Evolutionary conservation across 805 yeast species (phyloP).

Genomic region (Spathaspora arborariae): DNA sequence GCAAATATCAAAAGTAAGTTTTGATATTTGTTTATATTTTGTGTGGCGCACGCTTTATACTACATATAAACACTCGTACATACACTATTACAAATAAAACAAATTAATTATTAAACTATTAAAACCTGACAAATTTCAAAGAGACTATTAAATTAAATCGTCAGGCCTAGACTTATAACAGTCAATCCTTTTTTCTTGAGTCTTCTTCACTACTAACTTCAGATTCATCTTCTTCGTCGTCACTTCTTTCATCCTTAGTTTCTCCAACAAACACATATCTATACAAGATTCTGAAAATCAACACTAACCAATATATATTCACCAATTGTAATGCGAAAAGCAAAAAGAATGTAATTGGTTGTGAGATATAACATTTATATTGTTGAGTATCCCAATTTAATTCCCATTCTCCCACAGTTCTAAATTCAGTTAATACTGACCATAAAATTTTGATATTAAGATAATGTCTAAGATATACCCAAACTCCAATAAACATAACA

Average conservation of each 20-base stretch:
- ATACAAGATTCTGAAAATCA: slow-evolving; percentile 73
- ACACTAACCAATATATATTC: slow-evolving; percentile 81
- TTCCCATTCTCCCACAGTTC: slow-evolving; percentile 75
- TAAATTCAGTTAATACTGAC: slow-evolving; percentile 83
- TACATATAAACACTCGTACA: too few relatives aligned
- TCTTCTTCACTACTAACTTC: slow-evolving; percentile 11
- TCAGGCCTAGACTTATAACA: too few relatives aligned
- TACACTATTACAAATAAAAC: too few relatives aligned
- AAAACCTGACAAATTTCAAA: too few relatives aligned
- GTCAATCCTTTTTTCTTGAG: slow-evolving; percentile 5
- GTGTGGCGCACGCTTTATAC: not conserved
- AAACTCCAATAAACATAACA: slow-evolving; percentile 58
- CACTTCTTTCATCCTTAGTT: slow-evolving; percentile 81
- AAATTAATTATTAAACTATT: too few relatives aligned
- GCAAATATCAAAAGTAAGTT: not conserved
- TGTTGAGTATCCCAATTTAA: slow-evolving; percentile 87
- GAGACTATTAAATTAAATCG: too few relatives aligned
- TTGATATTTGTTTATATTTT: not conserved
- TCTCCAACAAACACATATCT: slow-evolving; percentile 56
- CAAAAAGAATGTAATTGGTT: slow-evolving; percentile 78
- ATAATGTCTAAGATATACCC: slow-evolving; percentile 91
- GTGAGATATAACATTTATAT: slow-evolving; percentile 95
- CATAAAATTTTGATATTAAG: slow-evolving; percentile 75
- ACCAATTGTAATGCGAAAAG: slow-evolving; percentile 80
- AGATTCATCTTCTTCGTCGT: slow-evolving; percentile 65